Evolutionary conservation across 768 basidiomycete genomes (phyloP), one percentile per base, ranked within the genome.

Genomic region (Thelephora ganbajun): DNA sequence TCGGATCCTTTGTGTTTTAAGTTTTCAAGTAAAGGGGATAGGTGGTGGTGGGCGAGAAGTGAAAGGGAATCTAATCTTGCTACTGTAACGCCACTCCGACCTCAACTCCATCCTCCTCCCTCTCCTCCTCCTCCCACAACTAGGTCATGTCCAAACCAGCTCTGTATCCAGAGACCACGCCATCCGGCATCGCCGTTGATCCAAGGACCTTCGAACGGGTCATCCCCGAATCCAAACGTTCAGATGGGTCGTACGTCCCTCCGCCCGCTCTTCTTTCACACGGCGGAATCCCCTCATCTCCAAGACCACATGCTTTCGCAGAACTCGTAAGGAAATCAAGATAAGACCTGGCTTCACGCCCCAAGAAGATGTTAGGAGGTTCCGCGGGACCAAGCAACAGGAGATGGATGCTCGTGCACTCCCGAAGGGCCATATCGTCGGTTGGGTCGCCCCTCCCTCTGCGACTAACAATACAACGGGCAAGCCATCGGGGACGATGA

Each of bases 331-430:
- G 65, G 76, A 92, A 64, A 68, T 84, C 48, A 92, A 83, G 68
- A 82, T 97, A 53, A 73, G 92, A 22, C 92, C 90, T 2, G 92
- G 92, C 0, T 97, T 83, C 65, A 94, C 89, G 4, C 92, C 92
- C 0, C 89, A 92, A 64, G 92, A 97, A 63, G 92, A 97, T 64
- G 74, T 93, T 6, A 73, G 76, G n/a, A 79, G 81, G 43, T 97
- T 92, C 64, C 76, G 88, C 46, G 78, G 85, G 36, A 75, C 79
- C 41, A 77, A 79, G 46, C 86, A 89, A 60, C 71, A 78, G 45
- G 77, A 80, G 59, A 73, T 79, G 69, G 88, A 89, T 49, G 62
- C 72, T 20, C 72, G 64, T 53, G 53, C 72, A 2, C 63, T 84
- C 5, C 79, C 84, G 30, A 83, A 84, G 61, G 83, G 84, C n/a